Percentiles rank a stretch among this genome's conserved stretches.
phyloP scores from a whole-genome alignment of 345 rosid genomes.

The Brassica incana region DNA sequence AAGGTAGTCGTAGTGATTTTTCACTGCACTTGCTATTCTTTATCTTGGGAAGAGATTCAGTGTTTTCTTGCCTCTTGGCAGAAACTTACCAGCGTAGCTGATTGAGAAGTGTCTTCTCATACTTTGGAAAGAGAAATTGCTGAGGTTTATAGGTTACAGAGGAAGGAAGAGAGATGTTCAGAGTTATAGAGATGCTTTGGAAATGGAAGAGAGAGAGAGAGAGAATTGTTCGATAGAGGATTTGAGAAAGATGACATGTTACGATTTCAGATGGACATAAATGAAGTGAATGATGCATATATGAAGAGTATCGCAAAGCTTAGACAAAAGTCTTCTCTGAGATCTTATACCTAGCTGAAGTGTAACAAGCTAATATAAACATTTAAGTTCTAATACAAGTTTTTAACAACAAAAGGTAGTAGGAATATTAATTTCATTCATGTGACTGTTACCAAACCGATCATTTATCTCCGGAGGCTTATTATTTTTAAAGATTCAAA shows the following conservation, averaged over 20 bases:
- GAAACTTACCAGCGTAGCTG: conserved; percentile 70
- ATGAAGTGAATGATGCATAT: conserved; percentile 38
- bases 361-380: background rate
- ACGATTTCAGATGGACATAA: conserved; percentile 38
- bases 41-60: conserved; percentile 89
- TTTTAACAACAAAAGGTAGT: background rate
- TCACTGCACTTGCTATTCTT: conserved; percentile 45
- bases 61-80: conserved; percentile 52
- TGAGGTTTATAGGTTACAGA: conserved; percentile 52
- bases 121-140: conserved; percentile 70
- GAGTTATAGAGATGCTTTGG: conserved; percentile 51
- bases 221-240: conserved; percentile 35
- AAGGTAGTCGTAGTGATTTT: background rate
- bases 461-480: conserved; percentile 41
- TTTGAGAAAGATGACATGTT: conserved; percentile 41
- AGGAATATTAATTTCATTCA: conserved; percentile 2
- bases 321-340: background rate
- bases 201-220: conserved; percentile 44
- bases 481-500: conserved; percentile 37
- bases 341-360: background rate
- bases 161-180: conserved; percentile 59
- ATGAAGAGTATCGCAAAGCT: conserved; percentile 11
- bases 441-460: conserved; percentile 37
- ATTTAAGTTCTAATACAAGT: background rate
- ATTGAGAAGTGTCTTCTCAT: conserved; percentile 59